phyloP scores from a whole-genome alignment of 139 green algal species.

The Microglena sp. region DNA sequence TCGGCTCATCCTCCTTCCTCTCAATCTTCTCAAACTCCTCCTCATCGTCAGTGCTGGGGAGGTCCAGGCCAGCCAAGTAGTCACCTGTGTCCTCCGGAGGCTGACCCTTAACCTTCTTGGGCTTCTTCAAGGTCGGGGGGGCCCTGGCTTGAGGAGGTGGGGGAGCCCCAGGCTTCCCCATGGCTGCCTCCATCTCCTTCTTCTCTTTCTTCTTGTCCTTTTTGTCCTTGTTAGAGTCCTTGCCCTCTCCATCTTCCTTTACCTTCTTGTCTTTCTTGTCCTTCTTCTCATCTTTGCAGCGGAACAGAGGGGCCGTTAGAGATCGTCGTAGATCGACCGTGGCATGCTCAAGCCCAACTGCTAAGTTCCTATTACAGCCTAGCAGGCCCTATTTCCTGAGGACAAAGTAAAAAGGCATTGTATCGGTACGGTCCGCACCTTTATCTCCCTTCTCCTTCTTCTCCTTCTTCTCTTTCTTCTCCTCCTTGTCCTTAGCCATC shows the following conservation, averaged over 20 bases:
- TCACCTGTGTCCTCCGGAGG: conserved; percentile 2
- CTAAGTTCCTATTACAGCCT: too few species aligned
- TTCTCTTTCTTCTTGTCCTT: conserved; percentile 32
- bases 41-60: conserved; percentile 67
- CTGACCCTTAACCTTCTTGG: not conserved
- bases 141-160: not conserved
- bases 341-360: too few species aligned
- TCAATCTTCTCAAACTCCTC: conserved; percentile 52
- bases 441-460: conserved; percentile 46
- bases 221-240: conserved; percentile 24
- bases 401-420: too few species aligned
- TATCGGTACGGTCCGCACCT: too few species aligned
- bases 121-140: not conserved
- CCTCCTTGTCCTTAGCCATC: conserved; percentile 26
- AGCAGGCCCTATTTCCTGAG: too few species aligned
- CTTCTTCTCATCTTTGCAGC: conserved; percentile 25
- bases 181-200: conserved; percentile 12
- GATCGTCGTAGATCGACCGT: too few species aligned
- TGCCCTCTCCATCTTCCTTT: conserved; percentile 32
- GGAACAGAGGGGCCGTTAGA: too few species aligned
- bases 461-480: conserved; percentile 52
- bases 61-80: conserved; percentile 73
- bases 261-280: conserved; percentile 44
- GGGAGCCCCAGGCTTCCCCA: conserved; percentile 1
- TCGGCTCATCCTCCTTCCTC: conserved; percentile 33